Conservation (phyloP, 805 yeast species). For the Ogataea nonfermentans region DNA sequence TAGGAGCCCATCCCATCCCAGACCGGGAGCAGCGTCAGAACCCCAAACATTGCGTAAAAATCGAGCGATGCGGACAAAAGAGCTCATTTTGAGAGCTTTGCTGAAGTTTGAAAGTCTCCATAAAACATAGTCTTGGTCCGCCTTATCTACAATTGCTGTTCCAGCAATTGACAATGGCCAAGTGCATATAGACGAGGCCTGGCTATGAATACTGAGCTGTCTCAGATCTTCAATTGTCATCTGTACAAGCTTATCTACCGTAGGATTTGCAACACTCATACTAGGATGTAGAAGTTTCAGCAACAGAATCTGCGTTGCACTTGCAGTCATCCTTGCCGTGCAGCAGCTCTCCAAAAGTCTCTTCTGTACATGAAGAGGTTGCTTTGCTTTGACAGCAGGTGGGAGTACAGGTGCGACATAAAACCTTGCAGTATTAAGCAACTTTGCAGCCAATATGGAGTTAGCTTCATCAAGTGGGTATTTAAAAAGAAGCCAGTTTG, state of each 20-base stretch:
- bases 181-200: slow-evolving; percentile 8
- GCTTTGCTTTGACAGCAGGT: slow-evolving; percentile 6
- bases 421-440: slow-evolving; percentile 10
- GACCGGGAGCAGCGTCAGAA: slow-evolving; percentile 5
- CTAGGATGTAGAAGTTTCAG: slow-evolving; percentile 13
- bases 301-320: slow-evolving; percentile 9
- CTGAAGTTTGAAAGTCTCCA: slow-evolving; percentile 12
- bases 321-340: slow-evolving; percentile 13
- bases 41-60: slow-evolving; percentile 18
- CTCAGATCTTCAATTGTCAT: slow-evolving; percentile 11
- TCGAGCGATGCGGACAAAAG: slow-evolving; percentile 6
- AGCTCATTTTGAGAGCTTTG: slow-evolving; percentile 8
- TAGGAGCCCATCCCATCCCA: neutral
- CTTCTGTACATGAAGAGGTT: slow-evolving; percentile 16
- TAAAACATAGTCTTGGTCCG: slow-evolving; percentile 11
- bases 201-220: slow-evolving; percentile 11
- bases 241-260: slow-evolving; percentile 7
- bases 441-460: slow-evolving; percentile 5
- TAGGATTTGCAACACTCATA: slow-evolving; percentile 3
- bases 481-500: slow-evolving; percentile 32
- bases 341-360: slow-evolving; percentile 16
- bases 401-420: slow-evolving; percentile 20
- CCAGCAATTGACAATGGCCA: slow-evolving; percentile 18
- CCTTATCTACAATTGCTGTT: slow-evolving; percentile 7
- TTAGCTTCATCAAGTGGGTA: slow-evolving; percentile 9